Conservation (phyloP, 2,329 filamentous ascomycete genomes). For the Cladophialophora bantiana region DNA sequence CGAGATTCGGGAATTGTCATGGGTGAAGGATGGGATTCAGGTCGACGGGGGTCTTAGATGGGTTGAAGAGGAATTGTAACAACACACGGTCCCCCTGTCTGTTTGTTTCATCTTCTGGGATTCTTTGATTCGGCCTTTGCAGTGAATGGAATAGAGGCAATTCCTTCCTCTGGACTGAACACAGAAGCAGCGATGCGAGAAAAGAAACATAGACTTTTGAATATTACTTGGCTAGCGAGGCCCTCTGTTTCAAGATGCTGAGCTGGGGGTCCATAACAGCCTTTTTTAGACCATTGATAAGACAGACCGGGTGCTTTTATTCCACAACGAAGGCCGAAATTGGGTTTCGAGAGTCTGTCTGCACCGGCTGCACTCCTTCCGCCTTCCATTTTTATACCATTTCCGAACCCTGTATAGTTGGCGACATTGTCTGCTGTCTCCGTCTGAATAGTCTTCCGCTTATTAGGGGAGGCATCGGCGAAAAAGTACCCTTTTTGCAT, state of each 20-base stretch:
- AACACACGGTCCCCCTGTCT: constrained; percentile 12
- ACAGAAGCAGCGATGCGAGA: neutral
- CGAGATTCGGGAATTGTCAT: constrained; percentile 74
- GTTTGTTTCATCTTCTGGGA: constrained; percentile 1
- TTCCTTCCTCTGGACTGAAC: neutral
- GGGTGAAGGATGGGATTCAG: constrained; percentile 77
- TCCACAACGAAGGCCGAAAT: neutral
- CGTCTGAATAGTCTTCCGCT: too few species aligned
- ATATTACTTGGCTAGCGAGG: neutral
- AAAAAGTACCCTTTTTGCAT: too few species aligned
- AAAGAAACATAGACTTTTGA: constrained; percentile 5
- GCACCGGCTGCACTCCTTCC: neutral
- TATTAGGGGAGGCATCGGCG: too few species aligned
- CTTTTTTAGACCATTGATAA: neutral
- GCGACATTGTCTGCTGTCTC: too few species aligned
- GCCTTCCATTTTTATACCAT: too few species aligned
- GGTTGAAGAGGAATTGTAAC: constrained; percentile 48
- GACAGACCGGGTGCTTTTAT: neutral
- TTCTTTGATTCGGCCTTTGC: neutral
- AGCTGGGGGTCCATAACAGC: neutral
- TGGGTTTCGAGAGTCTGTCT: neutral
- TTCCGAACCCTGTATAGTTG: too few species aligned
- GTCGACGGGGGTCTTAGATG: constrained; percentile 66
- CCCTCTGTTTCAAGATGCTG: neutral
- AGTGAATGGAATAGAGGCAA: neutral